These are phyloP conservation scores for Ottelia alismoides DNA, from an alignment of 106 monocot genomes.

Conservation along the genomic window DNA sequence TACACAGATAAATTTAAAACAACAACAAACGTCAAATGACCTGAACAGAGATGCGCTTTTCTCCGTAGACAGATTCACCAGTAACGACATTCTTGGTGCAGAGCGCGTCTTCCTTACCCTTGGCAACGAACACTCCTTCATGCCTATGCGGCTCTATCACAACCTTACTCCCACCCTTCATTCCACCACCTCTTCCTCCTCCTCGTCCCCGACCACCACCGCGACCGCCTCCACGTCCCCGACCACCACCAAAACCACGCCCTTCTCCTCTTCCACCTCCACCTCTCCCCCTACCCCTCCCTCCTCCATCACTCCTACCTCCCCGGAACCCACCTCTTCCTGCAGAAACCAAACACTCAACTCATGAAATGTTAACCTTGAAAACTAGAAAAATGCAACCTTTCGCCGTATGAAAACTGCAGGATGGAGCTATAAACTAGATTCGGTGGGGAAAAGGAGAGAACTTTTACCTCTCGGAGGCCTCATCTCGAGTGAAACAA, in stretches of 20 bases:
- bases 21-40: constrained; percentile 16
- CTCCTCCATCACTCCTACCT: constrained; percentile 27
- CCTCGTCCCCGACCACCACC: constrained; percentile 30
- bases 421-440: too few species aligned
- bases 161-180: constrained; percentile 91
- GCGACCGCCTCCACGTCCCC: constrained; percentile 10
- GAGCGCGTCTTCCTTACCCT: constrained; percentile 94
- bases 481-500: too few species aligned
- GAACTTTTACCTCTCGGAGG: too few species aligned
- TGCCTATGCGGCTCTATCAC: constrained; percentile 73
- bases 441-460: too few species aligned
- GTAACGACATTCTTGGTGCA: constrained; percentile 83
- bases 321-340: constrained; percentile 32
- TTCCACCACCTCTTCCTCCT: constrained; percentile 71
- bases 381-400: too few species aligned
- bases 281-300: constrained; percentile 24
- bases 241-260: constrained; percentile 8
- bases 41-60: constrained; percentile 92
- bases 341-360: too few species aligned
- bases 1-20: not conserved
- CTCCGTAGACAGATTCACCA: constrained; percentile 87
- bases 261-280: constrained; percentile 2
- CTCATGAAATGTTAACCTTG: too few species aligned
- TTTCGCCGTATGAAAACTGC: too few species aligned
- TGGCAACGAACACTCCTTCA: constrained; percentile 80